Evolutionary conservation across 2,329 filamentous ascomycete species (phyloP), one percentile per base, ranked within the genome.

Genomic region (Xylariaceae sp.): DNA sequence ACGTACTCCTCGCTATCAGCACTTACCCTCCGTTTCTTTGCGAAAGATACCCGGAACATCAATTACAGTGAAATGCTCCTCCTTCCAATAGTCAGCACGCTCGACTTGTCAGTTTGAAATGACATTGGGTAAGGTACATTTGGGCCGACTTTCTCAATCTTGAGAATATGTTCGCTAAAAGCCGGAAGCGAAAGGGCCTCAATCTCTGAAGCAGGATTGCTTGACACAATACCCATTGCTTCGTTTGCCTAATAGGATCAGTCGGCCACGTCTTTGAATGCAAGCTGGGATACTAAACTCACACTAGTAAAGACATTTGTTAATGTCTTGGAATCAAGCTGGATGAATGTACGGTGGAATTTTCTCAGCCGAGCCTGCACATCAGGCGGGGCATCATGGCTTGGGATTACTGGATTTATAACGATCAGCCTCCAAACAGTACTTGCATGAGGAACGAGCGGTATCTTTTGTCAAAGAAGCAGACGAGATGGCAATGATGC

Each of bases 41-140:
- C 69, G 65, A 45, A 79, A 77, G n/a, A 78, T 73, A 0, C 75
- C 76, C 0, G 75, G 75, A 0, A 79, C 73, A 16, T 79, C 76
- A 5, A 78, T 78, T 6, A 79, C 64, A 0, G 75, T 79, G 6
- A 79, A 63, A 14, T 76, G 69, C 3, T 70, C 53, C 65, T 70
- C 62, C 61, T 66, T 22, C 21, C 14, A 21, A 48, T 20, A n/a
- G 32, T 48, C 22, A 47, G 45, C 14, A 40, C 23, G 11, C 14
- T 11, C 16, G 5, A 11, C 19, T 23, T 4, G 42, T 8, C 40
- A 37, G 6, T 6, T n/a, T 19, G n/a, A n/a, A 19, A 22, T 11
- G 21, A 22, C 17, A 6, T n/a, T 11, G 22, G 17, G 19, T 10
- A 4, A 47, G 57, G 47, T 53, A 66, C 71, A 0, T 67, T 39